Percentiles rank a stretch among this genome's conserved stretches.
These are phyloP conservation scores for Metschnikowia koreensis DNA, from an alignment of 805 yeast species.

Conservation along the genomic window DNA sequence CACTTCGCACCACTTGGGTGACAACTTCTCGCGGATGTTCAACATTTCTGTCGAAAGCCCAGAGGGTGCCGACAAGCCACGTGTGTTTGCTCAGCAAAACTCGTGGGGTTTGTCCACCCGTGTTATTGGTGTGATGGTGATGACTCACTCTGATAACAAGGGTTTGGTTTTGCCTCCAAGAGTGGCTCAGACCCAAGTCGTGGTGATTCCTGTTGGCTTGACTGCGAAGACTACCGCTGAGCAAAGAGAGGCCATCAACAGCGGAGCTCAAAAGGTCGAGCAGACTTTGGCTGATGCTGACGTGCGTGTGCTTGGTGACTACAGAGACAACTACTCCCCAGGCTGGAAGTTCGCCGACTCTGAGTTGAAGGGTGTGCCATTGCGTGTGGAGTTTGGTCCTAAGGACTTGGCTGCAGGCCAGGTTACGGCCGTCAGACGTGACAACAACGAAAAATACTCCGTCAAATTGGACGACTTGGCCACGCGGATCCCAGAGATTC, in stretches of 20 bases:
- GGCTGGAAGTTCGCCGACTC: conserved; percentile 99
- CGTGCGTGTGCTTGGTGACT: conserved; percentile 79
- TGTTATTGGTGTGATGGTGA: conserved; percentile 98
- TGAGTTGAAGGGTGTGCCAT: conserved; percentile 94
- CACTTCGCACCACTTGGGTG: conserved; percentile 96
- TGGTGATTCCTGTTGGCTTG: conserved; percentile 92
- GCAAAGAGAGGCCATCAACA: conserved; percentile 64
- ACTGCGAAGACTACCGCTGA: conserved; percentile 83
- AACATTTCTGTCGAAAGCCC: conserved; percentile 95
- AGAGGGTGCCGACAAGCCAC: conserved; percentile 81
- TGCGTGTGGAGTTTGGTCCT: conserved; percentile 95
- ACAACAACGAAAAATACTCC: conserved; percentile 70
- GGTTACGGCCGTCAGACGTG: conserved; percentile 91
- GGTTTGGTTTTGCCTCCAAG: conserved; percentile 98
- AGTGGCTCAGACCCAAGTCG: conserved; percentile 89
- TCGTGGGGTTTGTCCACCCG: conserved; percentile 99
- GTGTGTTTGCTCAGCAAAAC: conserved; percentile 89
- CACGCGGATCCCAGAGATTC: conserved; percentile 64
- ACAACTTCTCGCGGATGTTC: conserved; percentile 98
- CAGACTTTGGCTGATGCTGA: conserved; percentile 54
- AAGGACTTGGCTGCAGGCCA: conserved; percentile 80
- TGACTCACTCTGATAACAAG: conserved; percentile 98
- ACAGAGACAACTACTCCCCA: conserved; percentile 91
- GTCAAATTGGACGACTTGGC: conserved; percentile 67
- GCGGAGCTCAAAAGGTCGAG: conserved; percentile 72